Conservation (phyloP, 1,284 basidiomycete species). For the Mycosarcoma mackinlayi region DNA sequence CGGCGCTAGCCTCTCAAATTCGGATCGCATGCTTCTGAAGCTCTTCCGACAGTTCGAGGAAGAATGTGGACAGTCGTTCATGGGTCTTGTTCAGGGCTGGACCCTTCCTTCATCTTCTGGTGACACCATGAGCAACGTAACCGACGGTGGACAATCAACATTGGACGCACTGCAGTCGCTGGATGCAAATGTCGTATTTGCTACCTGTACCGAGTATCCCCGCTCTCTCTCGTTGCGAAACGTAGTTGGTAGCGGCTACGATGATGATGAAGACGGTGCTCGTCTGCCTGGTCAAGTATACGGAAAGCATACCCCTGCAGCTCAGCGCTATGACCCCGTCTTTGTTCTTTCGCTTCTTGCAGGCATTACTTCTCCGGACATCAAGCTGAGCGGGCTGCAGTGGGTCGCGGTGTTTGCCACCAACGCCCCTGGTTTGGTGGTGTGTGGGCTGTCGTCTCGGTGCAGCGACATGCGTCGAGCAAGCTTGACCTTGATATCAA, state of each 20-base stretch:
- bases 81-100: constrained; percentile 37
- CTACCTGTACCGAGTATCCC: constrained; percentile 81
- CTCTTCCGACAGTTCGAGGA: constrained; percentile 83
- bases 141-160: constrained; percentile 5
- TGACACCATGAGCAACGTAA: neutral
- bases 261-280: neutral
- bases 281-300: constrained; percentile 32
- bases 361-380: constrained; percentile 74
- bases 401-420: constrained; percentile 89
- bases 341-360: constrained; percentile 79
- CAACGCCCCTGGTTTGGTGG: constrained; percentile 80
- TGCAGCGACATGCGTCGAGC: constrained; percentile 75
- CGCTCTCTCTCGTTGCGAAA: constrained; percentile 45
- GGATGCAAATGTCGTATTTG: constrained; percentile 77
- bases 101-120: constrained; percentile 16
- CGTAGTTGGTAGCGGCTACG: constrained; percentile 28
- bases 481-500: constrained; percentile 70
- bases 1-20: constrained; percentile 75
- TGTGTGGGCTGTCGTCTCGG: constrained; percentile 80
- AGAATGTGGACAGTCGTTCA: constrained; percentile 76
- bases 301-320: constrained; percentile 27
- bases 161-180: constrained; percentile 79
- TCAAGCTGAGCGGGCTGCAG: constrained; percentile 74
- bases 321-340: constrained; percentile 78
- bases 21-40: constrained; percentile 78